Evolutionary conservation across 257 asterid species (phyloP).

Genomic region (Solanum raphanifolium): DNA sequence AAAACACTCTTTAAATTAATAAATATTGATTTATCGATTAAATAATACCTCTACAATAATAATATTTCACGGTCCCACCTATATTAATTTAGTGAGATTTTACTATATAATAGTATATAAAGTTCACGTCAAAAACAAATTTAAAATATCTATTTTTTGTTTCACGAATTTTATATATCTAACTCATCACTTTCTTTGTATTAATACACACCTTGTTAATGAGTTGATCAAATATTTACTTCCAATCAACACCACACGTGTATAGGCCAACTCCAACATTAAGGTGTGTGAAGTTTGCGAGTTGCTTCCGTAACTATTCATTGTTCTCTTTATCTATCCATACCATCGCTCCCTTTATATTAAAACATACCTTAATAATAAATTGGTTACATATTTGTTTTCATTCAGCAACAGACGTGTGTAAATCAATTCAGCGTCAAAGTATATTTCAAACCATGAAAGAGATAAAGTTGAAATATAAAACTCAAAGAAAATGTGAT

Average conservation of each 20-base stretch:
- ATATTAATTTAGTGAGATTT: too few relatives aligned
- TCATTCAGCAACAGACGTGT: accelerated
- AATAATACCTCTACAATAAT: too few relatives aligned
- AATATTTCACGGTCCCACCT: too few relatives aligned
- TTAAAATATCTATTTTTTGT: not conserved
- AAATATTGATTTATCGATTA: too few relatives aligned
- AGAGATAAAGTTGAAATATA: not conserved
- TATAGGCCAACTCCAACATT: not conserved
- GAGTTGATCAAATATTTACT: not conserved
- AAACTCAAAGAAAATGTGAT: not conserved
- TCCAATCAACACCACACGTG: not conserved
- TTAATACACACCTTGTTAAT: not conserved
- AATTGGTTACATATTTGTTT: too few relatives aligned
- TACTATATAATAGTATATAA: not conserved
- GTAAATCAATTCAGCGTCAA: too few relatives aligned
- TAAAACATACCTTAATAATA: not conserved
- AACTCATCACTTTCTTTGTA: not conserved
- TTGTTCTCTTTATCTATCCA: too few relatives aligned
- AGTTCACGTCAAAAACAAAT: not conserved
- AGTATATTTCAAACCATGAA: not conserved
- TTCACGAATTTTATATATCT: not conserved
- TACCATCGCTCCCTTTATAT: not conserved
- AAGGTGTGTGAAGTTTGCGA: not conserved
- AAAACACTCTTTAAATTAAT: not conserved
- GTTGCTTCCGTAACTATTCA: too few relatives aligned